These are phyloP conservation scores for Microdochium nivale DNA, from an alignment of 2,329 filamentous ascomycete genomes.

Conservation along the genomic window DNA sequence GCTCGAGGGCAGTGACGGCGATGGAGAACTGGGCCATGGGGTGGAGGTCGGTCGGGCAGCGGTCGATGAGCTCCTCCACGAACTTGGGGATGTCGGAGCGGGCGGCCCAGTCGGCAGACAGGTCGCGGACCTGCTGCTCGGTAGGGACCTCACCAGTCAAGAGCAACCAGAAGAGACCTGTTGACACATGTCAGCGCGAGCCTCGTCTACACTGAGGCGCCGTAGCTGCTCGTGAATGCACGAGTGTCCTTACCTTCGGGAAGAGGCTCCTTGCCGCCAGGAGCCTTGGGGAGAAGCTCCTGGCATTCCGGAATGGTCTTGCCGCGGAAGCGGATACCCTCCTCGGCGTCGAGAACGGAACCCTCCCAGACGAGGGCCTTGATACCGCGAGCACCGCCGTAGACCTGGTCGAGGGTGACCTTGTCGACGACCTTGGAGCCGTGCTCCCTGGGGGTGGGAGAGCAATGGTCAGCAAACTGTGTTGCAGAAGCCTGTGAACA, in stretches of 20 bases:
- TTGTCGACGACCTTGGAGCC: conserved; percentile 93
- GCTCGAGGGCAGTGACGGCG: conserved; percentile 95
- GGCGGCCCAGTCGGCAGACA: conserved; percentile 98
- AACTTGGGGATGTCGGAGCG: conserved; percentile 96
- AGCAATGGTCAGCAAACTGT: background rate
- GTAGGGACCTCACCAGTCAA: conserved; percentile 94
- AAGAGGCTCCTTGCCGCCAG: conserved; percentile 91
- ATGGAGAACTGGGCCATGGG: conserved; percentile 99
- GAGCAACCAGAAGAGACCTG: conserved; percentile 95
- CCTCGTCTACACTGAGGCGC: background rate
- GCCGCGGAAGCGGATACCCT: conserved; percentile 98
- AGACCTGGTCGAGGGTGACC: conserved; percentile 98
- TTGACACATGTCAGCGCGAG: conserved; percentile 17
- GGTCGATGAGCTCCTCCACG: conserved; percentile 98
- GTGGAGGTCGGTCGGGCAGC: conserved; percentile 97
- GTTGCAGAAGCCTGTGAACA: too few species aligned
- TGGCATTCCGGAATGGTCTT: conserved; percentile 99
- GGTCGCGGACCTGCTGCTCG: conserved; percentile 96
- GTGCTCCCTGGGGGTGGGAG: conserved; percentile 58
- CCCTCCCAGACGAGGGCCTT: conserved; percentile 99
- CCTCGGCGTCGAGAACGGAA: conserved; percentile 94
- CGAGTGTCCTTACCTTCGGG: conserved; percentile 61
- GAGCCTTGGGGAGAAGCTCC: conserved; percentile 91
- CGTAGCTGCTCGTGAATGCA: conserved; percentile 1
- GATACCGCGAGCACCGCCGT: conserved; percentile 97